phyloP scores from a whole-genome alignment of 305 asterid genomes.

The Rubia balearica region DNA sequence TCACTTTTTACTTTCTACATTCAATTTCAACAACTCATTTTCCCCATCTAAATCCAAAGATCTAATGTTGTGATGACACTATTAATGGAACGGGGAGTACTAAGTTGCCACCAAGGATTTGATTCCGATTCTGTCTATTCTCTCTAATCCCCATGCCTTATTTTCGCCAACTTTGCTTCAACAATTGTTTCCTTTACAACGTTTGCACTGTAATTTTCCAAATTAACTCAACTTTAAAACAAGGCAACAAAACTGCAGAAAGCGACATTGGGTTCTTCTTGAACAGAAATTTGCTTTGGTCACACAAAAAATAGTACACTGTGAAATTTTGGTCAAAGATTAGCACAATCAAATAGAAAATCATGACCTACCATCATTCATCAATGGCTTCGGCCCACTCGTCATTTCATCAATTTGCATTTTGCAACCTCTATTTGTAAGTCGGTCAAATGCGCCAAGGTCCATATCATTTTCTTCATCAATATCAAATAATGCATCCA shows the following conservation, averaged over 20 bases:
- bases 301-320: background rate
- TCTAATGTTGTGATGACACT: too few species aligned
- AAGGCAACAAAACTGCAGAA: background rate
- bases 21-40: too few species aligned
- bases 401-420: conserved; percentile 3
- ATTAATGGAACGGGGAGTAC: too few species aligned
- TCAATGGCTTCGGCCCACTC: background rate
- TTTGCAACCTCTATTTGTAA: background rate
- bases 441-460: background rate
- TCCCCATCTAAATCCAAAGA: too few species aligned
- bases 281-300: background rate
- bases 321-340: conserved; percentile 2
- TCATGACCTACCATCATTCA: background rate
- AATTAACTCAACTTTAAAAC: background rate
- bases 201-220: background rate
- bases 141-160: conserved; percentile 12
- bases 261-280: background rate
- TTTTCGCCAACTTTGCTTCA: conserved; percentile 9
- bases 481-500: too few species aligned
- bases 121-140: conserved; percentile 18
- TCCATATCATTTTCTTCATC: background rate
- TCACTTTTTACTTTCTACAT: too few species aligned
- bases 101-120: conserved; percentile 4
- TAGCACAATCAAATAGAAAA: background rate
- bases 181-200: background rate